phyloP scores from a whole-genome alignment of 192 early-diverging fungal genomes.

The Coemansia sp. region DNA sequence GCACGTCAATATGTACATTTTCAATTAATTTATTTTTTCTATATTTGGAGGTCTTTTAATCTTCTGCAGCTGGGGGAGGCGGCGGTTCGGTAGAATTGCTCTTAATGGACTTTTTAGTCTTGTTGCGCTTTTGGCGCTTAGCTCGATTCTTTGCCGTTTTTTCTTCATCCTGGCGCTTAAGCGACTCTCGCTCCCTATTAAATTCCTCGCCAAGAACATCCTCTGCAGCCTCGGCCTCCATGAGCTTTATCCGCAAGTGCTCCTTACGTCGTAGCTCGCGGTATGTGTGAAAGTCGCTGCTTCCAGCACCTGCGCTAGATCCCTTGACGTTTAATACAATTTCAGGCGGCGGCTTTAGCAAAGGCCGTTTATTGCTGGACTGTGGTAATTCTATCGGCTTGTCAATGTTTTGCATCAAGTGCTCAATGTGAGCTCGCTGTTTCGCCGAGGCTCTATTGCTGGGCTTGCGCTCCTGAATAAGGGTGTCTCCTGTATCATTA shows the following conservation, averaged over 20 bases:
- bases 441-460: slow-evolving; percentile 18
- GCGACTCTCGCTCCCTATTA: slow-evolving; percentile 65
- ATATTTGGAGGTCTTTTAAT: not conserved
- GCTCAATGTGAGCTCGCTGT: slow-evolving; percentile 42
- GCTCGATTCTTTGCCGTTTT: slow-evolving; percentile 86
- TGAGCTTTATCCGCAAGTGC: slow-evolving; percentile 72
- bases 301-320: slow-evolving; percentile 93
- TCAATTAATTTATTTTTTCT: not conserved
- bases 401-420: slow-evolving; percentile 77
- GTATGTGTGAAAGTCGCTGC: slow-evolving; percentile 96
- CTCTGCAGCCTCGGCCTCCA: slow-evolving; percentile 65
- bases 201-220: slow-evolving; percentile 61
- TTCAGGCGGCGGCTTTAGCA: slow-evolving; percentile 70
- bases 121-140: slow-evolving; percentile 79
- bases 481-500: not conserved
- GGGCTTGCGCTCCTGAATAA: slow-evolving; percentile 5
- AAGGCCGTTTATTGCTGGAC: not conserved
- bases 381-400: slow-evolving; percentile 70
- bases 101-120: slow-evolving; percentile 44
- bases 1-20: slow-evolving; percentile 5
- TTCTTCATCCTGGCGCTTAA: slow-evolving; percentile 71
- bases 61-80: not conserved
- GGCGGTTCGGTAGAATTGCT: not conserved
- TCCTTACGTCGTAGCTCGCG: slow-evolving; percentile 84
- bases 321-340: slow-evolving; percentile 89